These are phyloP conservation scores for Boechera stricta DNA, from an alignment of 345 rosid genomes.

Conservation along the genomic window DNA sequence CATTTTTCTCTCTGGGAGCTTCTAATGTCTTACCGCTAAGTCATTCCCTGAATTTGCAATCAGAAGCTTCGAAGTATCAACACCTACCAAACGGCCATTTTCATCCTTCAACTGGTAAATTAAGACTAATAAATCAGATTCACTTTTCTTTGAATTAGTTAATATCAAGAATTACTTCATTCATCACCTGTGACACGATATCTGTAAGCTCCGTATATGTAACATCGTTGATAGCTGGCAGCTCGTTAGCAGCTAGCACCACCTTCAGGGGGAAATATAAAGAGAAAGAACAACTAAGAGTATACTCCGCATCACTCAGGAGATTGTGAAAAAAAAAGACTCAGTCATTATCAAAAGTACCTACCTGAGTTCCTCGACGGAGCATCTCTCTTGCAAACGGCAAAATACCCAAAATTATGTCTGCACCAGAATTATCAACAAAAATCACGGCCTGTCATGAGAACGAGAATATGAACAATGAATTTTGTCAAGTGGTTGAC, in stretches of 20 bases:
- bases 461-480: slow-evolving; percentile 1
- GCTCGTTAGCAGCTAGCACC: slow-evolving; percentile 92
- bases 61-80: slow-evolving; percentile 79
- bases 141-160: background rate
- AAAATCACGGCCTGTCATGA: slow-evolving; percentile 80
- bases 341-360: slow-evolving; percentile 41
- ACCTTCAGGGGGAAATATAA: slow-evolving; percentile 57
- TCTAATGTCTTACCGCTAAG: slow-evolving; percentile 72
- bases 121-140: slow-evolving; percentile 43
- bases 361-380: slow-evolving; percentile 71
- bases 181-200: slow-evolving; percentile 75
- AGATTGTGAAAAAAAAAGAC: background rate
- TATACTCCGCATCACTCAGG: slow-evolving; percentile 16
- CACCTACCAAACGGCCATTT: slow-evolving; percentile 71
- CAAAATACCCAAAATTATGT: slow-evolving; percentile 88
- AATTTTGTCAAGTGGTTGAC: background rate
- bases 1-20: background rate
- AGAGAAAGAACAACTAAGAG: slow-evolving; percentile 7
- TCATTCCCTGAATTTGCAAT: slow-evolving; percentile 95
- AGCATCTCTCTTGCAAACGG: slow-evolving; percentile 95
- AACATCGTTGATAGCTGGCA: slow-evolving; percentile 92
- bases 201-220: slow-evolving; percentile 82
- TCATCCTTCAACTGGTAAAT: slow-evolving; percentile 82
- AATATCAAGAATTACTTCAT: slow-evolving; percentile 14
- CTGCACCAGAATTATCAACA: slow-evolving; percentile 99